phyloP scores from a whole-genome alignment of 495 filamentous ascomycete genomes.

The Lasiosphaeria hispida region DNA sequence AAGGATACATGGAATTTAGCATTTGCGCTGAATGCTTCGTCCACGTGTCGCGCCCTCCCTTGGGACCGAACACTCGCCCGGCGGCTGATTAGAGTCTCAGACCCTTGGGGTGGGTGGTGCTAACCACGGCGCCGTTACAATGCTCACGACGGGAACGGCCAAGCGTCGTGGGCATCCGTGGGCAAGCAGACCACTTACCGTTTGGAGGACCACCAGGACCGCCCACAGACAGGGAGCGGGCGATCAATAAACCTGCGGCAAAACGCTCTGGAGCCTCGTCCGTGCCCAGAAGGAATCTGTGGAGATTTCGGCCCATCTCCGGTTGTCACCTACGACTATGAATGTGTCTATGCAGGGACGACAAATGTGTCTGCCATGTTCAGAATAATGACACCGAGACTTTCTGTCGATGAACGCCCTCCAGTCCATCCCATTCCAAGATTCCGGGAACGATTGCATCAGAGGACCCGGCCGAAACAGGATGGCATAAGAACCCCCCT shows the following conservation, averaged over 20 bases:
- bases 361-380: too few relatives aligned
- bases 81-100: slow-evolving; percentile 19
- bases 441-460: neutral
- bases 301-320: neutral
- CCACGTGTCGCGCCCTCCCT: slow-evolving; percentile 16
- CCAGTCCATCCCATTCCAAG: neutral
- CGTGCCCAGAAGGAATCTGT: slow-evolving; percentile 7
- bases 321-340: too few relatives aligned
- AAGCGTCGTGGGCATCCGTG: neutral
- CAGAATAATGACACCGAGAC: too few relatives aligned
- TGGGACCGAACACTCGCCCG: neutral
- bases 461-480: neutral
- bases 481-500: neutral
- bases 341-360: too few relatives aligned
- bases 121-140: slow-evolving; percentile 15
- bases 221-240: slow-evolving; percentile 10
- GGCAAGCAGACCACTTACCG: neutral
- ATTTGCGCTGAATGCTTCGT: slow-evolving; percentile 14
- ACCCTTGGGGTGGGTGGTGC: neutral
- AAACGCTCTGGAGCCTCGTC: slow-evolving; percentile 13
- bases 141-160: neutral
- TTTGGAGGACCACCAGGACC: neutral
- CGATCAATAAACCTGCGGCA: slow-evolving; percentile 23
- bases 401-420: too few relatives aligned
- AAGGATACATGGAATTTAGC: slow-evolving; percentile 10